Evolutionary conservation across 139 green algal species (phyloP).

Genomic region (Haematococcus lacustris): DNA sequence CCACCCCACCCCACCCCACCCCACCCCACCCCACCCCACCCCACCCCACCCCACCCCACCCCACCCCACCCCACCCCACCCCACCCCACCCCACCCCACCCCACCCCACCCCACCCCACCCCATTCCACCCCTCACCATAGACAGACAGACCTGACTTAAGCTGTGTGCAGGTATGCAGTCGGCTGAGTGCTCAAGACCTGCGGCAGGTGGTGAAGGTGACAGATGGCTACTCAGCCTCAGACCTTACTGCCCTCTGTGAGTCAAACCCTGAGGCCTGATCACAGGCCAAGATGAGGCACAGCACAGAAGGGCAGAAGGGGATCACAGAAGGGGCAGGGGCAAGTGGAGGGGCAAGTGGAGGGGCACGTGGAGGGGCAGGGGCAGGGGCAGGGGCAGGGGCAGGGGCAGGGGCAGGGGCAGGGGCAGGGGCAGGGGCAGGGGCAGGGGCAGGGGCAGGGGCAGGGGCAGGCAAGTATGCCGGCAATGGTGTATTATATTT

Average conservation of each 20-base stretch:
- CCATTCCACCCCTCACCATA: too few relatives aligned
- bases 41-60: too few relatives aligned
- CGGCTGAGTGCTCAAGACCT: constrained; percentile 28
- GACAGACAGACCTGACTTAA: too few relatives aligned
- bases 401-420: not conserved
- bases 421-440: not conserved
- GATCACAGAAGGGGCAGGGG: not conserved
- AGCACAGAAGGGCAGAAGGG: not conserved
- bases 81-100: too few relatives aligned
- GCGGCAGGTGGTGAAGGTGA: constrained; percentile 14
- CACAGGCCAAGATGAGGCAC: not conserved
- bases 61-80: too few relatives aligned
- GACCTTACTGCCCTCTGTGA: constrained; percentile 68
- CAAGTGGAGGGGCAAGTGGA: not conserved
- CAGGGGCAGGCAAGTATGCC: not conserved
- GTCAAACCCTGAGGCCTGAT: not conserved
- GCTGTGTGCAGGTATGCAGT: too few relatives aligned
- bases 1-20: too few relatives aligned
- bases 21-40: too few relatives aligned
- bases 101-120: too few relatives aligned
- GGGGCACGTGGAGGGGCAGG: not conserved
- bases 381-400: not conserved
- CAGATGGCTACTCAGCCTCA: constrained; percentile 60
- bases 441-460: not conserved
- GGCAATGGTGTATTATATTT: too few relatives aligned